These are phyloP conservation scores for Mucor racemosus DNA, from an alignment of 371 early-diverging fungal genomes.

Conservation along the genomic window DNA sequence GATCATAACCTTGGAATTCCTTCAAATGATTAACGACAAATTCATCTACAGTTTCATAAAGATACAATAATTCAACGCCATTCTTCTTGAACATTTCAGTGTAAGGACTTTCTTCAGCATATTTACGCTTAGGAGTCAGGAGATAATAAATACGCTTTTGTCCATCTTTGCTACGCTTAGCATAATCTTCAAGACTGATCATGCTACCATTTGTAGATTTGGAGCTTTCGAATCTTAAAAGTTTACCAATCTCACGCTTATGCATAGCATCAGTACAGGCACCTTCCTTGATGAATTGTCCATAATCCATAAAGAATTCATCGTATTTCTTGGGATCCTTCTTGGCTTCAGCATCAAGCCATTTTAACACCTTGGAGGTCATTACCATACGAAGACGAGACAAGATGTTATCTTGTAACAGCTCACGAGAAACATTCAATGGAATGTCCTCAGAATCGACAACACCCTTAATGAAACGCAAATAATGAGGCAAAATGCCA, in stretches of 20 bases:
- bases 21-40: constrained; percentile 82
- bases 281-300: constrained; percentile 89
- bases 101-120: constrained; percentile 86
- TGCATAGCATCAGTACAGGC: constrained; percentile 80
- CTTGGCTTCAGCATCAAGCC: constrained; percentile 79
- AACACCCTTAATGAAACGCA: constrained; percentile 87
- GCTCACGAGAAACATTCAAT: constrained; percentile 96
- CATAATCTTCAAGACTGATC: constrained; percentile 88
- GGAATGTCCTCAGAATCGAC: constrained; percentile 98
- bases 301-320: constrained; percentile 86
- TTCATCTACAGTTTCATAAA: constrained; percentile 90
- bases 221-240: constrained; percentile 89
- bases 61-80: constrained; percentile 76
- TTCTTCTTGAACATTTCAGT: constrained; percentile 84
- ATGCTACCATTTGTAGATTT: constrained; percentile 56
- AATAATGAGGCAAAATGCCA: constrained; percentile 78
- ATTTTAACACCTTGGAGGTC: constrained; percentile 73
- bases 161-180: constrained; percentile 80
- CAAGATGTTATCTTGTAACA: constrained; percentile 88
- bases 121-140: constrained; percentile 80
- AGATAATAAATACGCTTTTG: constrained; percentile 95
- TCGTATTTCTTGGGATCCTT: constrained; percentile 73
- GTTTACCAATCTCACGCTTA: constrained; percentile 77
- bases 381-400: constrained; percentile 73
- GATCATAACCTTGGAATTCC: constrained; percentile 75